Conservation (phyloP, 345 rosid species). For the Ricinus communis region DNA sequence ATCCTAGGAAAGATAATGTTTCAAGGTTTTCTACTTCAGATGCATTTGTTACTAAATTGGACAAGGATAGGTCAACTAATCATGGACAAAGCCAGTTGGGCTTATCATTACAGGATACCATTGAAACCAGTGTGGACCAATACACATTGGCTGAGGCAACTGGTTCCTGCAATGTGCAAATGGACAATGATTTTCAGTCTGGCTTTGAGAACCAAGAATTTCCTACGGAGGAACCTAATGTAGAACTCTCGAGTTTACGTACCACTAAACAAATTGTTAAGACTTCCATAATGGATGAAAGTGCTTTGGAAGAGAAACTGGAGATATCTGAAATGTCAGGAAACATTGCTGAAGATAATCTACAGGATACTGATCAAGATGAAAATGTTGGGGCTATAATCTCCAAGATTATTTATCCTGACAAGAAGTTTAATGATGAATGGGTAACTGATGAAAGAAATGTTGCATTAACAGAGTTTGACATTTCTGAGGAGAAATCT, state of each 20-base stretch:
- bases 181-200: constrained; percentile 15
- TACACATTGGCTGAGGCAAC: constrained; percentile 19
- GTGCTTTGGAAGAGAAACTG: constrained; percentile 23
- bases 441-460: constrained; percentile 34
- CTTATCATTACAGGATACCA: constrained; percentile 17
- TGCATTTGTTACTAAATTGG: constrained; percentile 18
- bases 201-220: constrained; percentile 24
- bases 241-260: constrained; percentile 23
- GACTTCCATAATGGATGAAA: constrained; percentile 23
- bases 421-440: constrained; percentile 35
- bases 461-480: constrained; percentile 24
- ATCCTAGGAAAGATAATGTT: constrained; percentile 33
- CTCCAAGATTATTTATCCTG: constrained; percentile 20
- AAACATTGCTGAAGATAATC: constrained; percentile 18
- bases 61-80: constrained; percentile 13
- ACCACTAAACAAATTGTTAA: constrained; percentile 33
- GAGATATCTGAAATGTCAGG: constrained; percentile 24
- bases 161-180: constrained; percentile 22
- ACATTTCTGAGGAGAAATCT: constrained; percentile 31
- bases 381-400: constrained; percentile 14
- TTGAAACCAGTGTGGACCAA: constrained; percentile 18
- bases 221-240: constrained; percentile 24
- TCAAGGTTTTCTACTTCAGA: constrained; percentile 23
- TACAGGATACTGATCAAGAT: constrained; percentile 21
- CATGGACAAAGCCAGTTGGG: constrained; percentile 18